Evolutionary conservation across 2,329 filamentous ascomycete species (phyloP).

Genomic region (Grosmannia huntii): DNA sequence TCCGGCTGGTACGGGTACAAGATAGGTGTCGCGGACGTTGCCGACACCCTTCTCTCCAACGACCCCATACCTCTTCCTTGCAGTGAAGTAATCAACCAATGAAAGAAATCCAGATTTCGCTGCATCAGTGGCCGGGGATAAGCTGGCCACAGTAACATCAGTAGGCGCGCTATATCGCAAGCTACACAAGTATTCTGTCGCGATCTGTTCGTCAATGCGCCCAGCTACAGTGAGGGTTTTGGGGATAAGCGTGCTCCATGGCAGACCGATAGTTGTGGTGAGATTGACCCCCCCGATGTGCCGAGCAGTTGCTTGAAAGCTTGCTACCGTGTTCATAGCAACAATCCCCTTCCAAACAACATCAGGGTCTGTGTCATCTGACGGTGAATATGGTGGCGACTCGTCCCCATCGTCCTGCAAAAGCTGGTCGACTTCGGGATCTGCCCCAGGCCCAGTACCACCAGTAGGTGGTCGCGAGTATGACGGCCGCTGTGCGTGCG

Average conservation of each 20-base stretch:
- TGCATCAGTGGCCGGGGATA: slow-evolving; percentile 51
- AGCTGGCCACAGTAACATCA: slow-evolving; percentile 69
- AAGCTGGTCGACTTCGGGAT: slow-evolving; percentile 82
- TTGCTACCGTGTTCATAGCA: slow-evolving; percentile 64
- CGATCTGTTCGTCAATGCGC: slow-evolving; percentile 68
- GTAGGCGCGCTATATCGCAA: slow-evolving; percentile 70
- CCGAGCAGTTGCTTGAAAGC: slow-evolving; percentile 65
- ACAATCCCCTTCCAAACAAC: slow-evolving; percentile 68
- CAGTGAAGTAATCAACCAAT: slow-evolving; percentile 78
- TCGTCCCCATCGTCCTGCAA: slow-evolving; percentile 71
- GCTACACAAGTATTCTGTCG: slow-evolving; percentile 82
- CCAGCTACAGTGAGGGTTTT: slow-evolving; percentile 58
- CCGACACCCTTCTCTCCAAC: slow-evolving; percentile 61
- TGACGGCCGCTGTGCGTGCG: slow-evolving; percentile 34
- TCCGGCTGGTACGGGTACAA: slow-evolving; percentile 72
- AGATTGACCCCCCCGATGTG: slow-evolving; percentile 79
- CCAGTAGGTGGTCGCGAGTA: slow-evolving; percentile 29
- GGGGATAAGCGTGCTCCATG: slow-evolving; percentile 67
- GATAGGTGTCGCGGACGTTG: slow-evolving; percentile 79
- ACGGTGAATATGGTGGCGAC: slow-evolving; percentile 73
- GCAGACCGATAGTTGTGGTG: slow-evolving; percentile 34
- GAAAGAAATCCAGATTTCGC: slow-evolving; percentile 54
- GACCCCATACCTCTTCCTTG: slow-evolving; percentile 76
- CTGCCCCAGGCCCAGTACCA: slow-evolving; percentile 49
- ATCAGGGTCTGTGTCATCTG: slow-evolving; percentile 58